A percentile compares a stretch with the other conserved stretches of the same genome.
phyloP scores from a whole-genome alignment of 176 grass and related monocot genomes.

The Lolium perenne region DNA sequence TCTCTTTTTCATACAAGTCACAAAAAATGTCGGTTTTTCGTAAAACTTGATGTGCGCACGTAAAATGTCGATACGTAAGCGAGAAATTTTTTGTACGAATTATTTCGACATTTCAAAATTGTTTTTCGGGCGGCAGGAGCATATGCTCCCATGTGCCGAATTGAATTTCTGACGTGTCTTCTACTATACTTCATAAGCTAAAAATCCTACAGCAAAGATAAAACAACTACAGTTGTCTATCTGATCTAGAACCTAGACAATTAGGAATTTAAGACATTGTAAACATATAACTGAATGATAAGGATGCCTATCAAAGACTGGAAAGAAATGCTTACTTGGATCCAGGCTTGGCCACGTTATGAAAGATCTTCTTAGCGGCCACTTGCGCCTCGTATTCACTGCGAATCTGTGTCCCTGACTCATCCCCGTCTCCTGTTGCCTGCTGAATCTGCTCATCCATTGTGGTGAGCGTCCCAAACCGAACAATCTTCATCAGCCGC shows the following conservation, averaged over 20 bases:
- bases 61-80: too few species aligned
- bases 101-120: too few species aligned
- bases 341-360: conserved; percentile 64
- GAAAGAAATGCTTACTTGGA: conserved; percentile 61
- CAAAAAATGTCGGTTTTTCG: too few species aligned
- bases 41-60: too few species aligned
- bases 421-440: conserved; percentile 55
- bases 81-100: too few species aligned
- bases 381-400: conserved; percentile 76
- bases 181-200: not conserved
- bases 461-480: conserved; percentile 61
- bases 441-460: conserved; percentile 74
- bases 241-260: not conserved
- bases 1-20: too few species aligned
- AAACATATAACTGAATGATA: not conserved
- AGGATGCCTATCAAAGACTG: not conserved
- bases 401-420: conserved; percentile 60
- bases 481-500: conserved; percentile 72
- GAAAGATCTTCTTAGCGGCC: conserved; percentile 78
- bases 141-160: too few species aligned
- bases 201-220: not conserved
- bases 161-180: too few species aligned
- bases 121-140: too few species aligned
- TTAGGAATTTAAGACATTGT: not conserved
- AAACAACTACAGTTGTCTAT: too few species aligned